Conservation (phyloP, 495 filamentous ascomycete genomes). For the Neohortaea acidophila region DNA sequence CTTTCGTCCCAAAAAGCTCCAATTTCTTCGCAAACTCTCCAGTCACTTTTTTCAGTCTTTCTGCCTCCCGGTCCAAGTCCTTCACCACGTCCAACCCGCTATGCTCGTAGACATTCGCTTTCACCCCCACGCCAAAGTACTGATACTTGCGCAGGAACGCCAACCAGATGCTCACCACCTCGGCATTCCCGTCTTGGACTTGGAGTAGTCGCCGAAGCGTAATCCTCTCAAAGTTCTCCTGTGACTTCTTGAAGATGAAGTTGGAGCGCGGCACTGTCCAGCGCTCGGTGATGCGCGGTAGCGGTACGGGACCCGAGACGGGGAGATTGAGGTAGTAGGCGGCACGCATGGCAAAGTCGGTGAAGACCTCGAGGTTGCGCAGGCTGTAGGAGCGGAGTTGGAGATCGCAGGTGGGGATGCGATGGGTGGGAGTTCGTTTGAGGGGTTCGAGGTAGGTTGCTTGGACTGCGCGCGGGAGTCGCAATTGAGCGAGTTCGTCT, state of each 20-base stretch:
- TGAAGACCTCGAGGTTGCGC: conserved; percentile 84
- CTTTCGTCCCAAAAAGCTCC: conserved; percentile 14
- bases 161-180: conserved; percentile 78
- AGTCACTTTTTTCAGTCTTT: conserved; percentile 19
- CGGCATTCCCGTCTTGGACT: conserved; percentile 81
- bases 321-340: conserved; percentile 87
- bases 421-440: conserved; percentile 53
- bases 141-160: conserved; percentile 79
- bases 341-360: conserved; percentile 85
- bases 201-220: conserved; percentile 78
- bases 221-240: conserved; percentile 93
- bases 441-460: conserved; percentile 75
- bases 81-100: conserved; percentile 37
- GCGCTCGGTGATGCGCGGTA: conserved; percentile 69
- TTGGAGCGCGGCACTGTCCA: conserved; percentile 87
- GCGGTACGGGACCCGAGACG: conserved; percentile 72
- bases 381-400: conserved; percentile 85
- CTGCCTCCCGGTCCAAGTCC: conserved; percentile 21
- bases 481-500: conserved; percentile 28
- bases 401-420: conserved; percentile 73
- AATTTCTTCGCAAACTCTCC: conserved; percentile 19
- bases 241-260: conserved; percentile 91
- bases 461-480: conserved; percentile 62
- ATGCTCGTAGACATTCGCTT: conserved; percentile 90
- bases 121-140: conserved; percentile 94